These are phyloP conservation scores for Psilocybe subaeruginosa DNA, from an alignment of 768 basidiomycete species.

Conservation along the genomic window DNA sequence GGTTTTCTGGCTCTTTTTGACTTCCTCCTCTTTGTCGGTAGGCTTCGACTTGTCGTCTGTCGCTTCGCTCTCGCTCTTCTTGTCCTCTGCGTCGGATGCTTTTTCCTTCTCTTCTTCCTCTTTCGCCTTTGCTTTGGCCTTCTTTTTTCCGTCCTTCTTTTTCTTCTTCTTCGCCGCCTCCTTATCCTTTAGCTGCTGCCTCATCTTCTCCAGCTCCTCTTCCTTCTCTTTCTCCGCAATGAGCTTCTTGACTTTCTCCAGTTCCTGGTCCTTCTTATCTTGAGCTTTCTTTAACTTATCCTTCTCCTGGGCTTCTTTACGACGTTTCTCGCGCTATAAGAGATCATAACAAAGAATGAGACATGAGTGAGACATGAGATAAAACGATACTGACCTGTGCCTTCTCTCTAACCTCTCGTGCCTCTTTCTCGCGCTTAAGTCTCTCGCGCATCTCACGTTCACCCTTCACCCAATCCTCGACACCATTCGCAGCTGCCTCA, in stretches of 20 bases:
- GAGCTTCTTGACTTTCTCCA: constrained; percentile 53
- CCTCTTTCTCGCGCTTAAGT: constrained; percentile 75
- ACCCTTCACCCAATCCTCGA: constrained; percentile 70
- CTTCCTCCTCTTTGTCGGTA: neutral
- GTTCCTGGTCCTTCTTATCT: constrained; percentile 66
- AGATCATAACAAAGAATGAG: neutral
- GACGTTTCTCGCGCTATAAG: constrained; percentile 48
- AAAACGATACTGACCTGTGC: constrained; percentile 50
- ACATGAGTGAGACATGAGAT: constrained; percentile 8
- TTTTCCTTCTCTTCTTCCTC: constrained; percentile 27
- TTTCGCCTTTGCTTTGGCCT: constrained; percentile 31
- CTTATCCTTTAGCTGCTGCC: constrained; percentile 46
- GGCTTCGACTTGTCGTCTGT: neutral
- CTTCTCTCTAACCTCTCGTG: constrained; percentile 67
- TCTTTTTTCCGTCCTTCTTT: constrained; percentile 32
- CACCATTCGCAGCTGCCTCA: constrained; percentile 70
- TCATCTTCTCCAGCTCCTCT: constrained; percentile 42
- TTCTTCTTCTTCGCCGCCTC: constrained; percentile 38
- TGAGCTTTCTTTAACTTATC: constrained; percentile 63
- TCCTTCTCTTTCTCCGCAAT: constrained; percentile 57
- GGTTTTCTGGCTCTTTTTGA: neutral
- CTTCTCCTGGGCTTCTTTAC: constrained; percentile 57
- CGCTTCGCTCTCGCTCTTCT: constrained; percentile 20
- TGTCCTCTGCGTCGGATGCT: constrained; percentile 26
- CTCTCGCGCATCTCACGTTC: constrained; percentile 80